Base-by-base conservation (phyloP, 495 filamentous ascomycete species). In the Arthonia radiata region DNA sequence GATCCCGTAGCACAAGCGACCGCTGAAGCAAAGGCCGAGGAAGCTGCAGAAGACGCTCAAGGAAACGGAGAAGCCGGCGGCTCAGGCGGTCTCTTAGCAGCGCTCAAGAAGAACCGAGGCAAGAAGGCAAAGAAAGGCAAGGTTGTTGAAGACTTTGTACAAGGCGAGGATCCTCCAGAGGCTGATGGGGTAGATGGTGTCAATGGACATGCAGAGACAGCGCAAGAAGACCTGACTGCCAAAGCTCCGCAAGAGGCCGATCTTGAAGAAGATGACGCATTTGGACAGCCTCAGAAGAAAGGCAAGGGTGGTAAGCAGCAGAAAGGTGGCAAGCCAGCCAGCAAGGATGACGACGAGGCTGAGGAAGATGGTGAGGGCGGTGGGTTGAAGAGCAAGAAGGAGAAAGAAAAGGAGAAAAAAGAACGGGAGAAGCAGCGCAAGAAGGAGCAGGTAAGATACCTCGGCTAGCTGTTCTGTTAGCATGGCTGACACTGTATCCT, bases 101-200 rank as follows among this genome's bases (percentile, higher is more conserved):
- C 79, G 29, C 56, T 91, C 50, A 69, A 74, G 48, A 91, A 91
- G 59, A 80, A 76, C 46, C 70, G 70, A 42, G 72, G 67, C 46
- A 91, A 86, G 59, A 79, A 82, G 48, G 76, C 76, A 47, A 86
- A 83, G 65, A 92, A 91, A 61, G 76, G 74, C 15, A 64, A 79
- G 46, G 35, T 46, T 10, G 44, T 44, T 9, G 73, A 82, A 22
- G 73, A 86, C 34, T 71, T 70, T 24, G 60, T 71, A 17, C 71
- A 79, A 21, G 73, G 65, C 18, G 76, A 82, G 42, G 62, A 72
- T 31, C 54, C 62, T 8, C 41, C 49, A 13, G 42, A 43, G 17
- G 45, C 46, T 11, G 54, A 56, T 19, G 45, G 38, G n/a, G 37
- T 10, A n/a, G 40, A 40, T 16, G 35, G 22, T 17, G 49, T 42